Evolutionary conservation across 495 filamentous ascomycete genomes (phyloP), one percentile per base, ranked within the genome.

Genomic region (Aspergillus egyptiacus): DNA sequence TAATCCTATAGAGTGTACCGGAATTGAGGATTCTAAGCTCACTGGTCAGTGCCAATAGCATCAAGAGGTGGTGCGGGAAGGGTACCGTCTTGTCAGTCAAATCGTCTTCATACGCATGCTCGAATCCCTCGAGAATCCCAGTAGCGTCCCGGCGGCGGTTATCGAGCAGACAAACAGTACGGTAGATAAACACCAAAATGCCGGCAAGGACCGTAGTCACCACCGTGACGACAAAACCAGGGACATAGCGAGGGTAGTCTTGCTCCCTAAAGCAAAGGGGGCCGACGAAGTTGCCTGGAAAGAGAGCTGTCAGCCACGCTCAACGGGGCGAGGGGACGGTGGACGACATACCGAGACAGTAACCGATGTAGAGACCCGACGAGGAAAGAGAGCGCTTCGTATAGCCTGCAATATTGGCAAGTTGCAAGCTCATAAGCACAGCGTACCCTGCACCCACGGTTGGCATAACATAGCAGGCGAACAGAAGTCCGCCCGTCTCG

Each of bases 331-430:
- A 27, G 1, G 23, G 6, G 23, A 42, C 20, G 23, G 23, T 9
- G 22, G 25, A 18, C 4, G 18, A 24, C 42, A 3, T 56, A 64
- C 64, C 67, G 38, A 73, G 55, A 50, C 64, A 71, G 46, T 72
- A 74, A 5, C 70, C 69, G 33, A 73, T 65, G 46, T 67, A 73
- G 8, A 73, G 46, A 1, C 64, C 66, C 0, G 68, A 60, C 2
- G 58, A 62, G 6, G 63, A 60, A 23, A 71, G 54, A 0, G 64
- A 62, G 9, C 67, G 60, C 50, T 72, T 72, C 1, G 68, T 73
- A 43, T 73, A 70, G 2, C 72, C 72, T 1, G 72, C 71, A 40
- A 63, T 72, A 53, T 76, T 74, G 7, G 70, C 72, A 32, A 72
- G 62, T 32, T 66, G 60, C 11, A 75, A 53, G 1, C 71, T 67